Conservation (phyloP, 306 rosid species). For the peach (Prunus persica) region Prunus_persica_NCBIv2 NC_034009.1:35167501-35168000, state of each 20-base stretch:
- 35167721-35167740: neutral
- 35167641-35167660: neutral
- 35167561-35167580: neutral
- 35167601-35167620: neutral
- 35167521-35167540: too few relatives aligned
- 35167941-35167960: conserved; percentile 58
- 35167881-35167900: neutral
- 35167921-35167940: conserved; percentile 77
- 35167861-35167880: neutral
- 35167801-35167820: neutral
- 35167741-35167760: neutral
- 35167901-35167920: conserved; percentile 50
- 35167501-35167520: too few relatives aligned
- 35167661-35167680: too few relatives aligned
- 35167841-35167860: neutral
- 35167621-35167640: neutral
- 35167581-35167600: neutral
- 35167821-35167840: neutral
- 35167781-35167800: neutral
- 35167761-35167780: neutral
- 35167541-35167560: too few relatives aligned
- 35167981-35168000: conserved; percentile 22
- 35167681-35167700: too few relatives aligned
- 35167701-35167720: neutral
- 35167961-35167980: conserved; percentile 59